Base-by-base conservation (phyloP, 371 early-diverging fungal species). In the Actinomucor elegans region DNA sequence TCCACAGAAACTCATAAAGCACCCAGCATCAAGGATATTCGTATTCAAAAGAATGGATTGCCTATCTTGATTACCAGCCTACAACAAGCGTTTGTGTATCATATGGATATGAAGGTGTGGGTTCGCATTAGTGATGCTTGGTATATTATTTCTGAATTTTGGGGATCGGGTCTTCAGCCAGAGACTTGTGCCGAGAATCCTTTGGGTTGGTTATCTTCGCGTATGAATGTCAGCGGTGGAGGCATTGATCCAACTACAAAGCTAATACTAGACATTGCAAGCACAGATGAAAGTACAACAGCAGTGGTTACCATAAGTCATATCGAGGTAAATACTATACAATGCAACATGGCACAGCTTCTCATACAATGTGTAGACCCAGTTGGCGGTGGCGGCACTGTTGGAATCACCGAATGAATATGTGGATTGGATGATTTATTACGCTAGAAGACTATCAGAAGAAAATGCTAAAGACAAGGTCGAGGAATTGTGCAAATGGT, bases 81-180 rank as follows among this genome's bases (percentile, higher is more conserved):
- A 24, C 84, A 87, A 5, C 84, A 89, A 40, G 83, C 85, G n/a
- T 94, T 79, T 65, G 71, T 81, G 2, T 94, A 89, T 60, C 85
- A 88, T 56, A 44, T 67, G 4, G 66, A 57, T 10, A 85, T 93
- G 87, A 78, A 77, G 50, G 58, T 69, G 10, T 95, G 94, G 94
- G 61, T 88, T 31, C 77, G 87, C 17, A 75, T 92, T 5, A 79
- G 74, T 47, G 89, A 90, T 60, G 77, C 84, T 0, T 75, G 76
- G 72, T 85, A 74, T 43, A 74, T 69, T 27, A 66, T 72, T 1
- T 84, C 86, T 1, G 83, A 84, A 28, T 81, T 82, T 48, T 81
- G 72, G 77, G 73, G 74, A 11, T 55, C 56, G 9, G 34, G 29
- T 4, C 21, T 37, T 1, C 35, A 31, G 5, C 24, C 32, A 17